Evolutionary conservation across 2,329 filamentous ascomycete species (phyloP), one percentile per base, ranked within the genome.

Genomic region (Cladosporium sp.): DNA sequence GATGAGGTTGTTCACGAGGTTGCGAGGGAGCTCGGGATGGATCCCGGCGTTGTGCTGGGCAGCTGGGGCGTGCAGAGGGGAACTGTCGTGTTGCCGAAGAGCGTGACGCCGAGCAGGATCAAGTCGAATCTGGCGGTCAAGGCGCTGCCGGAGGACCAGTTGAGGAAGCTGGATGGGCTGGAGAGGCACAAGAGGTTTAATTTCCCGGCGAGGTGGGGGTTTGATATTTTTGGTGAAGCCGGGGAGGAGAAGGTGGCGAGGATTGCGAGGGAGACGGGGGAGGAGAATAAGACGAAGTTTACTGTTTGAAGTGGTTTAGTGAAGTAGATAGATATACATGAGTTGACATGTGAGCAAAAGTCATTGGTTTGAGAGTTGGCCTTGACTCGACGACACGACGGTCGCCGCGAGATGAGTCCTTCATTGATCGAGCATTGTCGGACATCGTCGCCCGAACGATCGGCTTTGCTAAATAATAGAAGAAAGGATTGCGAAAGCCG

Each of bases 161-260:
- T 60, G 33, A 43, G 34, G 53, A 54, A 41, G 34, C 55, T 64
- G 9, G 54, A 62, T 45, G 40, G 52, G 14, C 63, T 50, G 64
- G 68, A n/a, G 58, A 66, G 54, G 57, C 70, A 49, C 64, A 0
- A 71, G 64, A 59, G 74, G 0, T 75, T 72, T 60, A 75, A 75
- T 59, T 70, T 69, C 55, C 72, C 70, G 13, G 60, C 64, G 4
- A 57, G 65, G 10, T 75, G 72, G 74, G 74, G 73, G 0, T 68
- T 66, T 40, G 71, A 76, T 56, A 74, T 76, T 28, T 76, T 75
- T 54, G 68, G 71, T 19, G 72, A 76, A 60, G 58, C 69, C 0
- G 68, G 70, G 1, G 69, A 73, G 16, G 68, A 68, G 3, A 61
- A 66, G 35, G 64, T 70, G 4, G 67, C 66, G 60, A 58, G 62